Conservation (phyloP, 441 rosid genomes). For the Euphorbia celastroides region DNA sequence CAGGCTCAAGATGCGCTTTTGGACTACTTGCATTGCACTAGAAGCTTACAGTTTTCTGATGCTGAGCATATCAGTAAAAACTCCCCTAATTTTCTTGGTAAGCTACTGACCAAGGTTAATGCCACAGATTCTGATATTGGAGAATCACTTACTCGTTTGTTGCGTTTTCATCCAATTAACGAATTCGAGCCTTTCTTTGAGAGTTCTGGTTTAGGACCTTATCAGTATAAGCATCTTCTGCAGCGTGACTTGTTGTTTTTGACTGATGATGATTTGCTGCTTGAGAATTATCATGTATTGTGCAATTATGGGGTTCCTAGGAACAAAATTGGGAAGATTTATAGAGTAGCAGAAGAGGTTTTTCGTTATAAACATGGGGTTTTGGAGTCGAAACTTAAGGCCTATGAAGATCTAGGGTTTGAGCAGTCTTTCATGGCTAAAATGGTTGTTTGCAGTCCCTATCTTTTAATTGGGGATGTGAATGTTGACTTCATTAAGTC, state of each 20-base stretch:
- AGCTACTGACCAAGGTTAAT: constrained; percentile 33
- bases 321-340: constrained; percentile 59
- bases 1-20: constrained; percentile 45
- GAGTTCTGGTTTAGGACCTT: constrained; percentile 66
- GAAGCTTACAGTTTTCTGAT: constrained; percentile 47
- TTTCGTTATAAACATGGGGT: constrained; percentile 44
- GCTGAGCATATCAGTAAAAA: constrained; percentile 69
- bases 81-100: constrained; percentile 50
- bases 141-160: constrained; percentile 35
- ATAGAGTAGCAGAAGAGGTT: constrained; percentile 47
- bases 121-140: constrained; percentile 27
- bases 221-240: constrained; percentile 43
- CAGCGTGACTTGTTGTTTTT: constrained; percentile 51
- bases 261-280: constrained; percentile 55
- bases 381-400: constrained; percentile 50
- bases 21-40: constrained; percentile 62
- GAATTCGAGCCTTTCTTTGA: constrained; percentile 88
- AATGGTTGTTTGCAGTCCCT: constrained; percentile 45
- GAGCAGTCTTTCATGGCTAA: constrained; percentile 34
- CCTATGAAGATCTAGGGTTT: constrained; percentile 54
- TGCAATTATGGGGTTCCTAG: constrained; percentile 54
- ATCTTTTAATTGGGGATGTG: constrained; percentile 41
- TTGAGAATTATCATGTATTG: constrained; percentile 59
- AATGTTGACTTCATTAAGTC: constrained; percentile 39
- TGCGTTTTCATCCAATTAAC: constrained; percentile 69